Base-by-base conservation (phyloP, 2,329 filamentous ascomycete species). In the Stemphylium lycopersici region DNA sequence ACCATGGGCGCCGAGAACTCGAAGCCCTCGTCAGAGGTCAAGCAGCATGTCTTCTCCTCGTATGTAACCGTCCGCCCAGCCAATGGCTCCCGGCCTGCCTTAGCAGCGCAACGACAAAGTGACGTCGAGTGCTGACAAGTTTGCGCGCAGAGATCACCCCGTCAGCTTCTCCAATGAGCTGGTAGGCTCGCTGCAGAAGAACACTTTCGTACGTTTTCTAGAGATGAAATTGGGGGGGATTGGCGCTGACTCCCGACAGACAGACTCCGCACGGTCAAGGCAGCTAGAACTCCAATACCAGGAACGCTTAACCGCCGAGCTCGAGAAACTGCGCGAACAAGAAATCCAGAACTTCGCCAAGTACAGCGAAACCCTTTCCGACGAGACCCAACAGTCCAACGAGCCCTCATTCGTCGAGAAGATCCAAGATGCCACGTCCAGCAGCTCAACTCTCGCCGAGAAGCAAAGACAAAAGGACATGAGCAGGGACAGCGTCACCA, bases 211-310 rank as follows among this genome's bases (percentile, higher is more conserved):
- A 84, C 50, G 66, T 55, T 3, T 7, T 12, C 24, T 8, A 12
- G 22, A 1, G 36, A 26, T 4, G 12, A 15, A 37, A 31, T 10
- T 15, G 31, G 15, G 32, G 16, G 24, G 32, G 31, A 42, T n/a
- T 34, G 33, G 20, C 8, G 16, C 18, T 18, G 34, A 40, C 36
- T 44, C 20, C 42, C 32, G 18, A 46, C 73, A 98, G 93, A 93
- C 90, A 78, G 93, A 98, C 80, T 87, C 88, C 56, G 93, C 91
- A 62, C 92, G 93, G 73, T 84, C 89, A 69, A 90, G 90, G 78
- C 82, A 88, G 71, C 80, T 91, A 76, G 93, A 98, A 79, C 86
- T 95, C 61, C 89, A 93, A 69, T 88, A 96, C 76, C 93, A 97
- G 80, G 81, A 86, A 73, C 93, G 93, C 77, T 91, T 97, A 57